Evolutionary conservation across 768 basidiomycete species (phyloP), one percentile per base, ranked within the genome.

Genomic region (Tephrocybe sp.): DNA sequence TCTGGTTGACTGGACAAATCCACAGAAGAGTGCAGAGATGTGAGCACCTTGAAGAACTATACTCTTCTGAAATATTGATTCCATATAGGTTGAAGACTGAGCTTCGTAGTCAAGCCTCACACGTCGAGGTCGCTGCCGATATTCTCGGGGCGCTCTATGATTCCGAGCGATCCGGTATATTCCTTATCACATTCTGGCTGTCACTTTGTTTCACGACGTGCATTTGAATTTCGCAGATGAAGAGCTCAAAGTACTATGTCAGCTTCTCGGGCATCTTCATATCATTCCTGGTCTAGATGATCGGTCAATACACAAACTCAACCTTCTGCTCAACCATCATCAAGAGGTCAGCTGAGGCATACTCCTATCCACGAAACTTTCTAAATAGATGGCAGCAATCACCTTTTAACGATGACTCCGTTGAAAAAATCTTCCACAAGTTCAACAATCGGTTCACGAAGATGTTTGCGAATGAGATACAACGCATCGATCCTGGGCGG

Each of bases 1-100:
- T 68, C 76, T 95, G 60, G 75, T 87, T 2, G 92, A 94, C 56
- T 96, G 93, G 92, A 90, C 88, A 3, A 87, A 95, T 62, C 88
- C 91, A 0, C 75, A 81, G 60, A 92, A 89, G 60, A 77, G 79
- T 28, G 76, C 81, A 61, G 60, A 72, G 73, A 68, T 61, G 68
- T 71, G 42, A 38, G 74, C 55, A n/a, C n/a, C n/a, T n/a, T n/a
- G n/a, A n/a, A n/a, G n/a, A n/a, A n/a, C n/a, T n/a, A n/a, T n/a
- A n/a, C n/a, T n/a, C n/a, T n/a, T n/a, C n/a, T n/a, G n/a, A n/a
- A n/a, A n/a, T n/a, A n/a, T n/a, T n/a, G n/a, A n/a, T n/a, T n/a
- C n/a, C n/a, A n/a, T n/a, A n/a, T n/a, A 55, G 50, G 22, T 49
- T 53, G 21, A 56, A 35, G 48, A 63, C 19, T 21, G 48, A 49